Base-by-base conservation (phyloP, 208 protist species). In the Trichomonas tenax region DNA sequence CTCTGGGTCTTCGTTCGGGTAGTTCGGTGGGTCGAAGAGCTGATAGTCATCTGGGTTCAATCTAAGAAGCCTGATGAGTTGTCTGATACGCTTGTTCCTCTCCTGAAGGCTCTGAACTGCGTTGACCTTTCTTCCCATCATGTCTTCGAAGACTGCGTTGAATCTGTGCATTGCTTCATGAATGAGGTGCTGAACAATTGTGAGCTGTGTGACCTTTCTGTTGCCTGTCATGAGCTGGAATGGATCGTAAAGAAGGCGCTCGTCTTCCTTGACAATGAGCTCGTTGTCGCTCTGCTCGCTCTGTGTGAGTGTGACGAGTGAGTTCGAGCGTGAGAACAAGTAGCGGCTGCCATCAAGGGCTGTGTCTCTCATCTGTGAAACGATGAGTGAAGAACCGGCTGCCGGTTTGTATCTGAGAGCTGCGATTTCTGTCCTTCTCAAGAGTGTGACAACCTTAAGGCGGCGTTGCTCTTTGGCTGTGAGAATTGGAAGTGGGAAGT, bases 31-130 rank as follows among this genome's bases (percentile, higher is more conserved):
- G 9, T 93, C 86, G 44, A 93, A 93, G 2, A 93, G n/a, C 14
- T 44, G n/a, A 93, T 93, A 93, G 46, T 93, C 86, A 38, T 93
- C 44, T 93, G 44, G 40, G 38, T 93, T 93, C 21, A 93, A 31
- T 26, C 45, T 48, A 6, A 93, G 31, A 34, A 93, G 15, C 46
- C 86, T 23, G 44, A 93, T 93, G 15, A 93, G n/a, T 51, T 93
- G 86, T 34, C 44, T 34, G 44, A 93, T 93, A 58, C 86, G 0
- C 45, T 93, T 93, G 46, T 93, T 93, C 38, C 36, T 48, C 17
- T 93, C 86, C n/a, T 93, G 15, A 9, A 93, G 17, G 46, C 40
- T 44, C 45, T 93, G 86, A 38, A 93, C 44, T 17, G 44, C 11
- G 31, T 93, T 93, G 2, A 17, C 86, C 31, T 93, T 93, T 38